phyloP scores from a whole-genome alignment of 192 early-diverging fungal genomes.

The Rhizoclosmatium sp. region DNA sequence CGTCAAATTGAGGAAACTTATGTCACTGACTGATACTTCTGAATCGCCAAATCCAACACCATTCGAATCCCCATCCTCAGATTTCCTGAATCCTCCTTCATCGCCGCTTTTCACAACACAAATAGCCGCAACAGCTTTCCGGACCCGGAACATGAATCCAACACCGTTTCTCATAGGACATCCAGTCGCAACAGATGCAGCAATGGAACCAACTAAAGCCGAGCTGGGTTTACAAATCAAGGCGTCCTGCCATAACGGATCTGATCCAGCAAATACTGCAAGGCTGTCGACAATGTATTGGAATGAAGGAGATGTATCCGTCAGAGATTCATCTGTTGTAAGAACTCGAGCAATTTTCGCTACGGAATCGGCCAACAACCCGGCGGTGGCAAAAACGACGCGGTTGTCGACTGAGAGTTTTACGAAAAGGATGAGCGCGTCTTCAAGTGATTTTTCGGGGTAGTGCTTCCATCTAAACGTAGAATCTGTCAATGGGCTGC shows the following conservation, averaged over 20 bases:
- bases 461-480: slow-evolving; percentile 17
- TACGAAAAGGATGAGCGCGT: slow-evolving; percentile 2
- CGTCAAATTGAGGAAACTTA: background rate
- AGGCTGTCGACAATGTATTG: slow-evolving; percentile 6
- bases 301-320: background rate
- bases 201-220: slow-evolving; percentile 10
- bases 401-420: slow-evolving; percentile 27
- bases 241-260: slow-evolving; percentile 25
- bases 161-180: slow-evolving; percentile 13
- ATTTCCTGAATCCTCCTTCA: slow-evolving; percentile 8
- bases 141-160: slow-evolving; percentile 2
- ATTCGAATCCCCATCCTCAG: background rate
- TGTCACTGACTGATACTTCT: background rate
- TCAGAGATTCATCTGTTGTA: background rate
- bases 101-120: slow-evolving; percentile 16
- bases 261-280: slow-evolving; percentile 6
- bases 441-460: slow-evolving; percentile 6
- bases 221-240: slow-evolving; percentile 16
- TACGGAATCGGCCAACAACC: slow-evolving; percentile 16
- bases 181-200: background rate
- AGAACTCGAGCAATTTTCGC: slow-evolving; percentile 28
- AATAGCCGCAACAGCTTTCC: background rate
- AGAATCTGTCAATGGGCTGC: background rate
- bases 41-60: background rate
- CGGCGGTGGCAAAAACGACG: slow-evolving; percentile 1